phyloP scores from a whole-genome alignment of 1,284 basidiomycete species.

The Leccinum pachyderme region DNA sequence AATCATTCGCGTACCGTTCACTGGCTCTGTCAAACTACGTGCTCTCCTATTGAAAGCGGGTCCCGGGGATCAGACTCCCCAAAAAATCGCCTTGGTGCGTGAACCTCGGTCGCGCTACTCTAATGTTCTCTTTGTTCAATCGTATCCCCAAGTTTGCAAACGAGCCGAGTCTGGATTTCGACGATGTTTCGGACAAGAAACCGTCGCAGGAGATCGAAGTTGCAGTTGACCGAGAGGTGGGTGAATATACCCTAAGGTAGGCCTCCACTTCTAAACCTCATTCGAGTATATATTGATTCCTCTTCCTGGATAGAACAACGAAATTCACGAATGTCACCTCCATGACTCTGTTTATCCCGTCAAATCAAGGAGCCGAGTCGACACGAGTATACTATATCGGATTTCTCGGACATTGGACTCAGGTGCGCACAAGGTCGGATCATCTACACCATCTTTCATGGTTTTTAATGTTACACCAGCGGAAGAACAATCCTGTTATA shows the following conservation, averaged over 20 bases:
- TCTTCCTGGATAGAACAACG: conserved; percentile 49
- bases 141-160: conserved; percentile 60
- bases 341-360: conserved; percentile 72
- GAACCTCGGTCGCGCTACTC: not conserved
- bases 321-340: conserved; percentile 76
- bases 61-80: conserved; percentile 67
- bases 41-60: conserved; percentile 74
- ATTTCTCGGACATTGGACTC: conserved; percentile 75
- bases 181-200: conserved; percentile 57
- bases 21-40: conserved; percentile 73
- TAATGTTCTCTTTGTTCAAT: not conserved
- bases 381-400: conserved; percentile 73
- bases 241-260: conserved; percentile 73
- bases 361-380: conserved; percentile 69
- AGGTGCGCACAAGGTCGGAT: conserved; percentile 44
- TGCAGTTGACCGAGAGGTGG: conserved; percentile 65
- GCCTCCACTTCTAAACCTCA: conserved; percentile 8
- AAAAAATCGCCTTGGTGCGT: conserved; percentile 62
- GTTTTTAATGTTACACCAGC: conserved; percentile 37
- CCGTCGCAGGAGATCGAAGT: conserved; percentile 70
- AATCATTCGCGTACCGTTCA: conserved; percentile 79
- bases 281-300: not conserved
- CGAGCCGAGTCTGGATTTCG: conserved; percentile 70
- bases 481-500: conserved; percentile 65
- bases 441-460: not conserved